phyloP scores from a whole-genome alignment of 306 rosid genomes.

The Elaeagnus macrophylla region DNA sequence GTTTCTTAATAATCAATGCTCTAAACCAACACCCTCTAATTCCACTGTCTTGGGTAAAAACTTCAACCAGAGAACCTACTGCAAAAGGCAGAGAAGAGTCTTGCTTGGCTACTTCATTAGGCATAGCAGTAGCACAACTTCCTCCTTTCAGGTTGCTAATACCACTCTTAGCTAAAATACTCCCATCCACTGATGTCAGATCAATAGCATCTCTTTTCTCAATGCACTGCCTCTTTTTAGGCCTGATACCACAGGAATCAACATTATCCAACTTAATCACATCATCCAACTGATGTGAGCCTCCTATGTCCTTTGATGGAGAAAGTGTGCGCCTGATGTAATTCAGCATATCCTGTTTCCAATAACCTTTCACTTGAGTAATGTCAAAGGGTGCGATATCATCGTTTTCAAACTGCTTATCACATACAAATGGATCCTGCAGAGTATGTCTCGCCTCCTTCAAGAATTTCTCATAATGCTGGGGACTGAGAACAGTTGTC shows the following conservation, averaged over 20 bases:
- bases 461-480: conserved; percentile 55
- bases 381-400: conserved; percentile 62
- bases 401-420: conserved; percentile 53
- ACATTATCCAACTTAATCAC: conserved; percentile 26
- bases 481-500: conserved; percentile 77
- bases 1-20: conserved; percentile 58
- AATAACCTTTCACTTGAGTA: conserved; percentile 70
- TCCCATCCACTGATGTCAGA: conserved; percentile 7
- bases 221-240: conserved; percentile 42
- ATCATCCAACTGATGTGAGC: conserved; percentile 36
- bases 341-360: conserved; percentile 78
- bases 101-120: conserved; percentile 22
- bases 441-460: conserved; percentile 39
- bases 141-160: conserved; percentile 12
- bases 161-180: conserved; percentile 8
- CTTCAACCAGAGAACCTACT: conserved; percentile 64
- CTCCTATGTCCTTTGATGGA: conserved; percentile 32
- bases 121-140: conserved; percentile 11
- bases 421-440: conserved; percentile 58
- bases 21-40: conserved; percentile 87
- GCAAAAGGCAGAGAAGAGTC: conserved; percentile 15
- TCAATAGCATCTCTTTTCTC: conserved; percentile 21
- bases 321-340: conserved; percentile 30
- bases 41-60: conserved; percentile 85
- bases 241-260: conserved; percentile 30